A percentile compares a stretch with the other conserved stretches of the same genome.
These are phyloP conservation scores for Mortierella polycephala DNA, from an alignment of 371 early-diverging fungal species.

Conservation along the genomic window DNA sequence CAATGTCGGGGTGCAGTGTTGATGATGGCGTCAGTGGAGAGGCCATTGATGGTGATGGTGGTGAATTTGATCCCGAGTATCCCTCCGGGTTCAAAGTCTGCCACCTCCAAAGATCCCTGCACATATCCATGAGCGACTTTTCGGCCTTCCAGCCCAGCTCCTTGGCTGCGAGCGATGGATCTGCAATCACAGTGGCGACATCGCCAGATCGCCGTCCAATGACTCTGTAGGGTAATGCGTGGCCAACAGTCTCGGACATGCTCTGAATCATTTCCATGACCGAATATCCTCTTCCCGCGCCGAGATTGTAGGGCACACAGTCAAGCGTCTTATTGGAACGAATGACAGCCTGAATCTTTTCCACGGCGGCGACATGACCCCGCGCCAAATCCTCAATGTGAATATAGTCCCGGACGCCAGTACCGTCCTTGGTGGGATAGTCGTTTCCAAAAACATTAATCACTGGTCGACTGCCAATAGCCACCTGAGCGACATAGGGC, in stretches of 20 bases:
- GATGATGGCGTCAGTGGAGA: slow-evolving; percentile 5
- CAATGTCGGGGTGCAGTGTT: background rate
- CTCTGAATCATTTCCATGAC: slow-evolving; percentile 89
- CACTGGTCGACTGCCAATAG: slow-evolving; percentile 75
- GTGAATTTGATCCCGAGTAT: slow-evolving; percentile 31
- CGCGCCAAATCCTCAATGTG: slow-evolving; percentile 90
- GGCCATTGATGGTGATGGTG: background rate
- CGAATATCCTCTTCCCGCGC: slow-evolving; percentile 87
- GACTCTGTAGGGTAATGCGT: slow-evolving; percentile 72
- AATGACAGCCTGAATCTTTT: slow-evolving; percentile 61
- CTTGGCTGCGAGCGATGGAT: slow-evolving; percentile 73
- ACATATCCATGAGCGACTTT: slow-evolving; percentile 83
- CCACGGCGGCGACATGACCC: slow-evolving; percentile 88
- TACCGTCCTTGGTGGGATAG: slow-evolving; percentile 90
- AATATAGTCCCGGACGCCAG: slow-evolving; percentile 92
- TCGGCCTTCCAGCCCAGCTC: slow-evolving; percentile 84
- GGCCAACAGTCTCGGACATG: slow-evolving; percentile 77
- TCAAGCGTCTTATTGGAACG: slow-evolving; percentile 40
- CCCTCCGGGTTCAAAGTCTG: slow-evolving; percentile 78
- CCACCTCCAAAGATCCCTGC: slow-evolving; percentile 91
- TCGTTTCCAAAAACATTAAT: slow-evolving; percentile 87
- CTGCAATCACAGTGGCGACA: slow-evolving; percentile 82
- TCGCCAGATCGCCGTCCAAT: slow-evolving; percentile 84
- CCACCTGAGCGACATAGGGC: slow-evolving; percentile 87
- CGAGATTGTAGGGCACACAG: slow-evolving; percentile 86